Base-by-base conservation (phyloP, 2,329 filamentous ascomycete species). In the Ascosphaera apis region DNA sequence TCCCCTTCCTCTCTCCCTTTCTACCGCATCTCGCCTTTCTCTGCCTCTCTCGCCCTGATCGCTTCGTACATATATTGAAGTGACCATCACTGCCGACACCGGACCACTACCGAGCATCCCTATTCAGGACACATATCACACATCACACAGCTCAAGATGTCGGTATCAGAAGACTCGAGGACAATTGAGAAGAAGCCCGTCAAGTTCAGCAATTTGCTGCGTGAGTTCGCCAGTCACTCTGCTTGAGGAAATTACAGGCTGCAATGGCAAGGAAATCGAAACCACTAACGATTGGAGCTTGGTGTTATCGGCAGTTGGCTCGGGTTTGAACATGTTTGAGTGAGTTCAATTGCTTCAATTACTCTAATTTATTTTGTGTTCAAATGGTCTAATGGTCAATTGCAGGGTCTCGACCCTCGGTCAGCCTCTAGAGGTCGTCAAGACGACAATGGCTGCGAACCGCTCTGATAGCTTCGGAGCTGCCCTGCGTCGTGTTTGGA, bases 361-460 rank as follows among this genome's bases (percentile, higher is more conserved):
- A n/a, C n/a, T 5, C 15, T 23, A 21, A 36, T 23, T 30, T 36
- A 28, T 11, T 37, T 42, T 44, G 44, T 39, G 43, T 38, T 25
- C 44, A 37, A 41, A 42, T 43, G 35, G n/a, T 28, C n/a, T 12
- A 15, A n/a, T 40, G 31, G n/a, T n/a, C n/a, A n/a, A n/a, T n/a
- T n/a, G n/a, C 40, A 67, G 64, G 57, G 72, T 77, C 51, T 75
- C 72, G 44, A 69, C 72, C 45, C 60, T 77, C 53, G 72, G 72
- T 54, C 49, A 91, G 71, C 88, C 88, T 47, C 70, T 98, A 58
- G 88, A 98, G 69, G 88, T 98, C 61, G 71, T 80, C 67, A 98
- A 98, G 79, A 98, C 88, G 53, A 95, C 88, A 60, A 95, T 98
- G 82, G 88, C 88, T 52, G 88, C 88, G 48, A 88, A 98, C 65